phyloP scores from a whole-genome alignment of 106 monocot species.

The Iris macrosiphon region DNA sequence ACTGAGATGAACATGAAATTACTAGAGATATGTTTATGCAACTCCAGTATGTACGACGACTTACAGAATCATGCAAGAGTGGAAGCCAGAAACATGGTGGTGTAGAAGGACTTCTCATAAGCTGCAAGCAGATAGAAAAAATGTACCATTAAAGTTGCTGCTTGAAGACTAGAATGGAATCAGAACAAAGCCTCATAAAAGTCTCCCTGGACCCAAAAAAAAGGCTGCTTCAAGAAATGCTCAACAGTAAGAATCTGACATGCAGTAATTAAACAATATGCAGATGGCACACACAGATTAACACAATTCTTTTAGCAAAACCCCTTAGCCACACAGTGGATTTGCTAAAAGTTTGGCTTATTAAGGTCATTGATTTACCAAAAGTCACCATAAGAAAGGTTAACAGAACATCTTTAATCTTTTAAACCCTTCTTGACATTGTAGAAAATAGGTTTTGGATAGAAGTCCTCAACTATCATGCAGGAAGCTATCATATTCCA shows the following conservation, averaged over 20 bases:
- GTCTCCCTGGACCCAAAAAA: neutral
- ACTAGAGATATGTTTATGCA: neutral
- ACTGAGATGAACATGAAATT: too few species aligned
- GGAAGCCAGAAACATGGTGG: constrained; percentile 87
- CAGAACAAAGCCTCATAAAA: neutral
- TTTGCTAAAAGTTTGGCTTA: neutral
- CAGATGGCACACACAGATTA: neutral
- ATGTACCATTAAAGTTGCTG: neutral
- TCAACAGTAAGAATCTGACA: too few species aligned
- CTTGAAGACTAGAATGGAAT: neutral
- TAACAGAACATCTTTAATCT: neutral
- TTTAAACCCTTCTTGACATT: too few species aligned
- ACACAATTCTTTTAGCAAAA: neutral
- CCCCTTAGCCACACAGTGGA: neutral
- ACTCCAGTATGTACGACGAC: constrained; percentile 8
- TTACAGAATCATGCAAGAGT: constrained; percentile 86
- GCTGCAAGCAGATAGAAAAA: constrained; percentile 35
- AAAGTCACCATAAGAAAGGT: neutral
- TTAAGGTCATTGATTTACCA: neutral
- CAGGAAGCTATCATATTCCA: neutral
- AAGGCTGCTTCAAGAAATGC: neutral
- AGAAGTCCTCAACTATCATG: neutral
- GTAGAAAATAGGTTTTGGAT: too few species aligned
- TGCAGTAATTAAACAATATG: neutral
- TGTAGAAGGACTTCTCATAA: constrained; percentile 81